Base-by-base conservation (phyloP, 495 filamentous ascomycete genomes). In the Hyphodiscus hymeniophilus region DNA sequence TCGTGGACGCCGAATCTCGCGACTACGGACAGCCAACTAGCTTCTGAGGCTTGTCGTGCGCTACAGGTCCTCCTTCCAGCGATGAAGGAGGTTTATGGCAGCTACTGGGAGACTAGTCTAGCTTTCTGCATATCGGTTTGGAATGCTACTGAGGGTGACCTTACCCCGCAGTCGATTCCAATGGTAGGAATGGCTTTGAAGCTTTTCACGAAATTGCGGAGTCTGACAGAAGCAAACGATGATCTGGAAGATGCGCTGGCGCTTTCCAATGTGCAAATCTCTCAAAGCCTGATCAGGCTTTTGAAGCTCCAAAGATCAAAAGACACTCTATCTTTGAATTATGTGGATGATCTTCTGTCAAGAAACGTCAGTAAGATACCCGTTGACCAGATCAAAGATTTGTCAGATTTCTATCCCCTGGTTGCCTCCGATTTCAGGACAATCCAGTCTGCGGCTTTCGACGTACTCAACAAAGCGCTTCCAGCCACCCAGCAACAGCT, bases 361-460 rank as follows among this genome's bases (percentile, higher is more conserved):
- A 73, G 87, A 20, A 69, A 80, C 35, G 72, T 90, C 4, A 69
- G 67, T 28, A 70, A 71, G 26, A 60, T 89, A 6, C 73, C 84
- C 0, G 50, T 77, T 20, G 57, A 68, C 16, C 59, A 72, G 17
- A 58, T 85, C 0, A 64, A 73, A 15, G 74, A 84, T 26, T 56
- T 80, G 15, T 74, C 73, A 18, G 81, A 75, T 28, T 62, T 84
- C 10, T 95, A 82, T 58, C 72, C 78, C 5, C 70, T 92, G 7
- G 65, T 98, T 11, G 85, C 87, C 32, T 82, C 84, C 0, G 77
- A 84, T 12, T 94, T 86, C 7, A 72, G 73, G 21, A 62, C 76
- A 21, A 74, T 96, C 2, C 91, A 96, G 56, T 79, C 79, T 21
- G 77, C 84, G 10, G 88, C 88, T 1, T 97, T 90, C 56, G 74